Percentiles rank a stretch among this genome's conserved stretches.
Evolutionary conservation across 192 early-diverging fungal species (phyloP).

Genomic region (Diversispora epigaea): DNA sequence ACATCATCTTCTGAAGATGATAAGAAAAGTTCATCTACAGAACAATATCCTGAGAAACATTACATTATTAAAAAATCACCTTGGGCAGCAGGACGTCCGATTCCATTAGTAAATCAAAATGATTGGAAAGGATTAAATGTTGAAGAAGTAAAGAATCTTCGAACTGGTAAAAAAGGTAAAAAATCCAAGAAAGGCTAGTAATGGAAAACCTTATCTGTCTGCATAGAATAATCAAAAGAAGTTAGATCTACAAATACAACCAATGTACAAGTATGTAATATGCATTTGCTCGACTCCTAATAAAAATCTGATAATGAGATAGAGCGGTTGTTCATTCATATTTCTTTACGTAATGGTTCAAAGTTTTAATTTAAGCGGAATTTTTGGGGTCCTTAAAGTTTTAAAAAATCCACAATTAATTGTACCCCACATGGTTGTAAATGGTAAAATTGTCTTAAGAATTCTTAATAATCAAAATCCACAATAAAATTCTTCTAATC

Average conservation of each 20-base stretch:
- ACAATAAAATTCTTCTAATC: background rate
- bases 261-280: too few relatives aligned
- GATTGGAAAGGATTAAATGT: slow-evolving; percentile 25
- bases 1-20: background rate
- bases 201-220: too few relatives aligned
- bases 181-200: background rate
- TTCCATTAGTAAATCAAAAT: background rate
- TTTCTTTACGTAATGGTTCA: slow-evolving; percentile 62
- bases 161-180: background rate
- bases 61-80: slow-evolving; percentile 16
- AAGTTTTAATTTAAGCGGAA: slow-evolving; percentile 70
- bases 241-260: too few relatives aligned
- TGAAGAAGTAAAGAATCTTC: background rate
- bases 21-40: background rate
- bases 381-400: slow-evolving; percentile 55
- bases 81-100: slow-evolving; percentile 19
- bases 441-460: slow-evolving; percentile 41
- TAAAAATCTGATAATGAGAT: too few relatives aligned
- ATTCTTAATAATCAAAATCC: background rate
- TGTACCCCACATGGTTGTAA: slow-evolving; percentile 74
- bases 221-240: too few relatives aligned
- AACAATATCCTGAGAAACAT: background rate
- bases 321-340: too few relatives aligned
- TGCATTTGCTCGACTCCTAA: too few relatives aligned
- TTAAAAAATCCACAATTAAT: slow-evolving; percentile 65